Conservation (phyloP, 2,329 filamentous ascomycete species). For the Diaporthe caulivora region DNA sequence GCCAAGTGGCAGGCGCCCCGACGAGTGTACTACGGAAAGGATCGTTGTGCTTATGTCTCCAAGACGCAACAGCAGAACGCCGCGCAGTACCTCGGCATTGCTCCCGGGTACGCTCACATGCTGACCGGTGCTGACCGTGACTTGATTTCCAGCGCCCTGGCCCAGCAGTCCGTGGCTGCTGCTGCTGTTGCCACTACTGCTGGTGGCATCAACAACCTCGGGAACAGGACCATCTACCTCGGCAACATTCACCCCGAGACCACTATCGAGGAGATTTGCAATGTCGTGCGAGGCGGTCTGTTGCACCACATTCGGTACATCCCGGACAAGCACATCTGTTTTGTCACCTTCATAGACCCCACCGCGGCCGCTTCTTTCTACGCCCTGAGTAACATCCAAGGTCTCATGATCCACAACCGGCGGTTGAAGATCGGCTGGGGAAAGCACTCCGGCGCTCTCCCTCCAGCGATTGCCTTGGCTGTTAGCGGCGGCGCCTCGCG, state of each 20-base stretch:
- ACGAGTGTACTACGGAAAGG: slow-evolving; percentile 98
- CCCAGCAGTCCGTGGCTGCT: slow-evolving; percentile 96
- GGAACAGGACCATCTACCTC: slow-evolving; percentile 96
- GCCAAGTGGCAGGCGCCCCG: slow-evolving; percentile 96
- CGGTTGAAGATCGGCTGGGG: slow-evolving; percentile 99
- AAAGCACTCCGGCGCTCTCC: slow-evolving; percentile 96
- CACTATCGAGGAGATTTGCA: slow-evolving; percentile 99
- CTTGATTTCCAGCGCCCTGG: slow-evolving; percentile 94
- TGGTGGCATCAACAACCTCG: slow-evolving; percentile 96
- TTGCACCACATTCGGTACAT: slow-evolving; percentile 99
- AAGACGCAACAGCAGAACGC: slow-evolving; percentile 99
- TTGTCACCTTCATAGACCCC: slow-evolving; percentile 98
- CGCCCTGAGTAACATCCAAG: slow-evolving; percentile 95
- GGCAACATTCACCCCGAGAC: slow-evolving; percentile 99
- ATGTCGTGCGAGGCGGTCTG: slow-evolving; percentile 94
- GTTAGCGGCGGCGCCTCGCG: slow-evolving; percentile 97
- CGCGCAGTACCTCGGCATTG: slow-evolving; percentile 96
- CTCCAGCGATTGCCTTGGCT: slow-evolving; percentile 93
- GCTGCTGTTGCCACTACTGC: slow-evolving; percentile 97
- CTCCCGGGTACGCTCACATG: slow-evolving; percentile 95
- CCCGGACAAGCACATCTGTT: slow-evolving; percentile 99
- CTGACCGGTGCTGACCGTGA: slow-evolving; percentile 96
- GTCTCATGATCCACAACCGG: slow-evolving; percentile 98
- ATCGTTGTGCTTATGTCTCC: slow-evolving; percentile 97
- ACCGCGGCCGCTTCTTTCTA: slow-evolving; percentile 98